These are phyloP conservation scores for Adiantum capillusveneris DNA, from an alignment of 75 land plant species.

Conservation along the genomic window DNA sequence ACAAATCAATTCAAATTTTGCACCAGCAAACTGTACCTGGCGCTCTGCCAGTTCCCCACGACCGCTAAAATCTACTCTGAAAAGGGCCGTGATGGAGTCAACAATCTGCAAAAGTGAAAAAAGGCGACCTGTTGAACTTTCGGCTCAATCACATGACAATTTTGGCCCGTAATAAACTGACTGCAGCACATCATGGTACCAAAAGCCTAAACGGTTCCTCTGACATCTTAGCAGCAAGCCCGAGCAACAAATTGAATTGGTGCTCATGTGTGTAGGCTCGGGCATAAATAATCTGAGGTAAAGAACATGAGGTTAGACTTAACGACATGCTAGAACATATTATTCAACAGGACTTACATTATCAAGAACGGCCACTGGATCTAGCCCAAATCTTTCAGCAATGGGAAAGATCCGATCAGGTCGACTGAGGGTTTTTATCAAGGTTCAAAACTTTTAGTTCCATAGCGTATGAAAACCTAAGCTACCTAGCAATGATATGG, in stretches of 20 bases:
- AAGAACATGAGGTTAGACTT: too few relatives aligned
- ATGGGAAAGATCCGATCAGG: slow-evolving; percentile 87
- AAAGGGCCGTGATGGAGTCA: slow-evolving; percentile 86
- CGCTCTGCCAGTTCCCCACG: slow-evolving; percentile 96
- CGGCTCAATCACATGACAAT: too few relatives aligned
- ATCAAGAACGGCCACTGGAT: slow-evolving; percentile 87
- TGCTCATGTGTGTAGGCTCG: slow-evolving; percentile 98
- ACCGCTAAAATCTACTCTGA: slow-evolving; percentile 93
- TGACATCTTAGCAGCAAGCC: slow-evolving; percentile 86
- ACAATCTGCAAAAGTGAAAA: slow-evolving; percentile 44
- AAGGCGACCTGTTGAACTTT: too few relatives aligned
- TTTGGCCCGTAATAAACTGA: too few relatives aligned
- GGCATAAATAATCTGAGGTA: slow-evolving; percentile 76
- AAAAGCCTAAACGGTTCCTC: slow-evolving; percentile 97
- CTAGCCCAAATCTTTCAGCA: slow-evolving; percentile 93
- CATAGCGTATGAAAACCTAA: too few relatives aligned
- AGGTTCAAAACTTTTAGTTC: too few relatives aligned
- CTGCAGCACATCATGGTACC: slow-evolving; percentile 26
- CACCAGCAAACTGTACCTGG: too few relatives aligned
- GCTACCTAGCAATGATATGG: too few relatives aligned
- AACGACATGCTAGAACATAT: not conserved
- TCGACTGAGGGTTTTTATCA: slow-evolving; percentile 37
- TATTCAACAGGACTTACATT: slow-evolving; percentile 81
- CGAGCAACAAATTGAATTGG: slow-evolving; percentile 72
- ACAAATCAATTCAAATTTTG: too few relatives aligned